Evolutionary conservation across 2,329 filamentous ascomycete genomes (phyloP).

Genomic region (Fusarium citri): DNA sequence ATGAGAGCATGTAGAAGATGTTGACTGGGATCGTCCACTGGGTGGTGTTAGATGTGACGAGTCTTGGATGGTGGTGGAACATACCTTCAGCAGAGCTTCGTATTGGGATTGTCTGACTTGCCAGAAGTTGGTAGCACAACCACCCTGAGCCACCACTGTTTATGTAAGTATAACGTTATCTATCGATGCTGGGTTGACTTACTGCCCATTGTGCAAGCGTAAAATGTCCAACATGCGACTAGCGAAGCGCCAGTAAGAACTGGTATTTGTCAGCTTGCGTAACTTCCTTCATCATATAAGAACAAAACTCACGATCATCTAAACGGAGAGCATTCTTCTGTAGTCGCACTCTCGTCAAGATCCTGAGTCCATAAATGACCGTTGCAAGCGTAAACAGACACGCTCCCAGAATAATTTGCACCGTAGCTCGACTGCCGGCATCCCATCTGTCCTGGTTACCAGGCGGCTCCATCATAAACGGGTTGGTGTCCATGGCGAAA

Average conservation of each 20-base stretch:
- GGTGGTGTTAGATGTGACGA: neutral
- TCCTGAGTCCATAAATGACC: conserved; percentile 25
- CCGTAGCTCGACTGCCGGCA: conserved; percentile 19
- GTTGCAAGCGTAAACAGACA: conserved; percentile 32
- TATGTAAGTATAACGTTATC: neutral
- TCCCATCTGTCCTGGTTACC: conserved; percentile 31
- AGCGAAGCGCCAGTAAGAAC: conserved; percentile 36
- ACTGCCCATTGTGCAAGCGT: conserved; percentile 43
- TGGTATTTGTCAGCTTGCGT: neutral
- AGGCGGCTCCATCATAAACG: conserved; percentile 40
- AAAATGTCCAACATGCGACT: conserved; percentile 39
- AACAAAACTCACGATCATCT: conserved; percentile 11
- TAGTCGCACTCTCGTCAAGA: conserved; percentile 23
- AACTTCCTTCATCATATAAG: accelerated
- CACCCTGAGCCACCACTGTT: conserved; percentile 34
- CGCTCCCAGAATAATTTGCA: conserved; percentile 29
- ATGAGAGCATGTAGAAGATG: conserved; percentile 43
- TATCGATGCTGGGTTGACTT: neutral
- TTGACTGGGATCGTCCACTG: conserved; percentile 44
- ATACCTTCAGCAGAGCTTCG: conserved; percentile 31
- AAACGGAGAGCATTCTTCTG: conserved; percentile 33
- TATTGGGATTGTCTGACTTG: conserved; percentile 30
- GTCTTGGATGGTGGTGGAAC: accelerated
- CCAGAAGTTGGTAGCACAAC: conserved; percentile 39
- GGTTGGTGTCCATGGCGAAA: conserved; percentile 12